Conservation (phyloP, 2,329 filamentous ascomycete species). For the Exophiala alcalophila region DNA sequence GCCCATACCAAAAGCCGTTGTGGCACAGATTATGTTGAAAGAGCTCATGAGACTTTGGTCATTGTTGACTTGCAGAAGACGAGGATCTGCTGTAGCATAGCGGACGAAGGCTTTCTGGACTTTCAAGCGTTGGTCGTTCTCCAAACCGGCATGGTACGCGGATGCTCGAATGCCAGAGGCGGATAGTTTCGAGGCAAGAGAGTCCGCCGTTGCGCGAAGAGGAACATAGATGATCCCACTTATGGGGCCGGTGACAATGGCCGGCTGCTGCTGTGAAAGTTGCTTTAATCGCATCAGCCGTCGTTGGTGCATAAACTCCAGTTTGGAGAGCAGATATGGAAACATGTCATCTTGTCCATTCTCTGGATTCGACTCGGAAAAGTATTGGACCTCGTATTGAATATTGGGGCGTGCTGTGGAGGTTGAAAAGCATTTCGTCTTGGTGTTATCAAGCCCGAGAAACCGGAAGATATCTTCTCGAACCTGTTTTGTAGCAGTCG, state of each 20-base stretch:
- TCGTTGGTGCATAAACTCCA: constrained; percentile 68
- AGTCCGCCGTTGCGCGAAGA: constrained; percentile 41
- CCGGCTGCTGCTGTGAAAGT: constrained; percentile 34
- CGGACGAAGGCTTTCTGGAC: constrained; percentile 39
- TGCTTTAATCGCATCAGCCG: constrained; percentile 54
- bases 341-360: constrained; percentile 69
- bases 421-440: constrained; percentile 70
- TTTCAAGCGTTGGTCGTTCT: constrained; percentile 65
- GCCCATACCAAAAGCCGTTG: constrained; percentile 95
- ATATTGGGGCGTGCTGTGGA: constrained; percentile 80
- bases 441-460: constrained; percentile 60
- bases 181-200: constrained; percentile 40
- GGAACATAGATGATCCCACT: constrained; percentile 50
- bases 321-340: constrained; percentile 71
- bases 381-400: constrained; percentile 80
- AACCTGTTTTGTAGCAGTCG: constrained; percentile 79
- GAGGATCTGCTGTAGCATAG: constrained; percentile 27
- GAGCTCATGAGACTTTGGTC: constrained; percentile 43
- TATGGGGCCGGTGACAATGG: constrained; percentile 36
- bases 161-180: constrained; percentile 40
- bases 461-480: constrained; percentile 77
- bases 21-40: constrained; percentile 91
- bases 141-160: constrained; percentile 60
- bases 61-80: constrained; percentile 12
- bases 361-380: constrained; percentile 35